A percentile compares a stretch with the other conserved stretches of the same genome.
Conservation (phyloP, 2,329 filamentous ascomycete species). For the Aureobasidium melanogenum region DNA sequence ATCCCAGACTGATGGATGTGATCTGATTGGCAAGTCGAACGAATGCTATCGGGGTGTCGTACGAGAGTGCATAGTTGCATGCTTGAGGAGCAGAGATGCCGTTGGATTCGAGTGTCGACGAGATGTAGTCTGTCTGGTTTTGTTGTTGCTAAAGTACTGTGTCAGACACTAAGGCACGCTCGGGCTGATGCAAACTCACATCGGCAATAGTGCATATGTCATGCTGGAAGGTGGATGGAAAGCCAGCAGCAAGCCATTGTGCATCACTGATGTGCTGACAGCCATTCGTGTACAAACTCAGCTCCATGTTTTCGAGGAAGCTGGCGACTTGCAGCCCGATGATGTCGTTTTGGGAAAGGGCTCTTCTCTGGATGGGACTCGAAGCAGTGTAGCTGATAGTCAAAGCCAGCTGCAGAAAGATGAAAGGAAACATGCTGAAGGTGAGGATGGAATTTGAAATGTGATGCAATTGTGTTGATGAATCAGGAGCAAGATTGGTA, state of each 20-base stretch:
- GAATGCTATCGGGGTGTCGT: constrained; percentile 20
- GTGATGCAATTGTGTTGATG: background rate
- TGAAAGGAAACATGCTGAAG: background rate
- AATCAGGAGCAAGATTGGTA: background rate
- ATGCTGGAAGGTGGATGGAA: constrained; percentile 23
- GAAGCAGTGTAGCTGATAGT: background rate
- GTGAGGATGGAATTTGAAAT: background rate
- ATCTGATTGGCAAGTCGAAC: constrained; percentile 25
- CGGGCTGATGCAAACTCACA: background rate
- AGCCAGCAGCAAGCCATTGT: constrained; percentile 20
- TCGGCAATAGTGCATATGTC: constrained; percentile 22
- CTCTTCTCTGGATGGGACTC: constrained; percentile 5
- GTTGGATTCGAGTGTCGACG: constrained; percentile 17
- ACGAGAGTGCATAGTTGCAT: constrained; percentile 23
- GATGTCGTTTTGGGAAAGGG: constrained; percentile 14
- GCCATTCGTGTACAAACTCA: constrained; percentile 21
- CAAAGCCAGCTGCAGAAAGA: background rate
- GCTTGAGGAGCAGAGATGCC: constrained; percentile 19
- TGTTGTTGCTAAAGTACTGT: background rate
- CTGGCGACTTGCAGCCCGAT: constrained; percentile 21
- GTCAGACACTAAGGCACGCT: background rate
- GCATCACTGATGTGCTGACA: constrained; percentile 21
- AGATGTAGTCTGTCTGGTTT: background rate
- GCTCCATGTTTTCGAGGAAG: constrained; percentile 26
- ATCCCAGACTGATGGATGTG: constrained; percentile 23